These are phyloP conservation scores for Petrea volubilis DNA, from an alignment of 257 asterid genomes.

Conservation along the genomic window DNA sequence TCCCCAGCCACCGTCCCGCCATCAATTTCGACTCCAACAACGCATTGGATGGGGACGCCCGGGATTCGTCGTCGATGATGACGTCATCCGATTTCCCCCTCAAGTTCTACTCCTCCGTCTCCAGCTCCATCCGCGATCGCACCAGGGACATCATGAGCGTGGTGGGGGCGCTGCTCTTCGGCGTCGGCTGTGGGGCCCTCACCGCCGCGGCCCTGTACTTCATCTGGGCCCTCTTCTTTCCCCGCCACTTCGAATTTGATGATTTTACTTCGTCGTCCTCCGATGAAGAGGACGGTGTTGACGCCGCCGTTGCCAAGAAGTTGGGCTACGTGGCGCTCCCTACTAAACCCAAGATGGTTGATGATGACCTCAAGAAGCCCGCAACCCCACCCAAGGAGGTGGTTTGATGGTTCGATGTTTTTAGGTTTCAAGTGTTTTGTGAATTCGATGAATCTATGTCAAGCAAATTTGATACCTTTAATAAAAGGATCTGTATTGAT, in stretches of 20 bases:
- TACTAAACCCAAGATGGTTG: slow-evolving; percentile 29
- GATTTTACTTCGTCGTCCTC: slow-evolving; percentile 30
- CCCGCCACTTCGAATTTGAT: slow-evolving; percentile 53
- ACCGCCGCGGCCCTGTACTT: slow-evolving; percentile 61
- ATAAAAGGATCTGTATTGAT: neutral
- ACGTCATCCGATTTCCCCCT: slow-evolving; percentile 28
- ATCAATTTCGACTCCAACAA: neutral
- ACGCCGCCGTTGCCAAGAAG: slow-evolving; percentile 38
- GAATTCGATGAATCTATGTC: neutral
- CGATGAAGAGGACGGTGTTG: slow-evolving; percentile 36
- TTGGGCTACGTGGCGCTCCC: slow-evolving; percentile 49
- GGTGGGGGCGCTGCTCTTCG: slow-evolving; percentile 63
- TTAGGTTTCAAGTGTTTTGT: neutral
- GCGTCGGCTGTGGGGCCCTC: slow-evolving; percentile 71
- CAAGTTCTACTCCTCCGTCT: slow-evolving; percentile 42
- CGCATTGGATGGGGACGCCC: slow-evolving; percentile 9
- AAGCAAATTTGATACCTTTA: neutral
- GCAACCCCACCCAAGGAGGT: slow-evolving; percentile 34
- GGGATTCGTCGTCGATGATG: slow-evolving; percentile 11
- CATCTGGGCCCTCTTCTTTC: slow-evolving; percentile 57
- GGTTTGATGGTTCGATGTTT: slow-evolving; percentile 26
- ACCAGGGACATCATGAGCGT: slow-evolving; percentile 66
- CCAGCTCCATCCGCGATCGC: slow-evolving; percentile 59
- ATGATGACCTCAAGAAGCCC: slow-evolving; percentile 48
- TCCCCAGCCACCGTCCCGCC: slow-evolving; percentile 10